Base-by-base conservation (phyloP, 2,329 filamentous ascomycete species). In the Myriosclerotinia duriaeana region DNA sequence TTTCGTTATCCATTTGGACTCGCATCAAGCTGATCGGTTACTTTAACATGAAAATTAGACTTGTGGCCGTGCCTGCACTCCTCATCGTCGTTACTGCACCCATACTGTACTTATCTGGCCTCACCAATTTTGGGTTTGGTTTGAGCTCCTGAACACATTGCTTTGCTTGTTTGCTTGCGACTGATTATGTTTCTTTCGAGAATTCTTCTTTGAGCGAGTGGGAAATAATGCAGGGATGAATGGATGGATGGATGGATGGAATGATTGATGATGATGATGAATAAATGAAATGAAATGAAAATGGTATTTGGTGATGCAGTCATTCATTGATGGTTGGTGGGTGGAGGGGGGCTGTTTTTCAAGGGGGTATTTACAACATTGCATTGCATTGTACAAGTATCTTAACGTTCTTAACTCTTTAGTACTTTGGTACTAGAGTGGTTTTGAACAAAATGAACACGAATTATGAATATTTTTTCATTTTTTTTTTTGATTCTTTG, bases 131-230 rank as follows among this genome's bases (percentile, higher is more conserved):
- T 65, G 55, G 38, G 12, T 40, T 56, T 48, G 42, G 54, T 46
- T 22, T 64, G 46, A 34, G 12, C 38, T 64, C 61, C 40, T 50
- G 44, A 38, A 61, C 8, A 84, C 73, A 86, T 83, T 0, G 76
- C 30, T 34, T 87, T 17, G 76, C 78, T 1, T 83, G 85, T 48
- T 84, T 83, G 8, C 79, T 86, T 36, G 36, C 20, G 20, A 71
- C 87, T 2, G 84, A 86, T 71, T 87, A 87, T 69, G 81, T 85
- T 44, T 80, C 85, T 69, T 76, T 87, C 1, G 84, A 84, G 30
- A 17, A 60, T 60, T 50, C 11, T 14, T 14, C 50, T 50, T 61
- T 38, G 56, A 34, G 30, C 30, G 34, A 12, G 30, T 9, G 30
- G n/a, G 58, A n/a, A 22, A 48, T 61, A 36, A 61, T 61, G n/a